These are phyloP conservation scores for Amaranthus tricolor DNA, from an alignment of 179 eudicot genomes.

Conservation along the genomic window DNA sequence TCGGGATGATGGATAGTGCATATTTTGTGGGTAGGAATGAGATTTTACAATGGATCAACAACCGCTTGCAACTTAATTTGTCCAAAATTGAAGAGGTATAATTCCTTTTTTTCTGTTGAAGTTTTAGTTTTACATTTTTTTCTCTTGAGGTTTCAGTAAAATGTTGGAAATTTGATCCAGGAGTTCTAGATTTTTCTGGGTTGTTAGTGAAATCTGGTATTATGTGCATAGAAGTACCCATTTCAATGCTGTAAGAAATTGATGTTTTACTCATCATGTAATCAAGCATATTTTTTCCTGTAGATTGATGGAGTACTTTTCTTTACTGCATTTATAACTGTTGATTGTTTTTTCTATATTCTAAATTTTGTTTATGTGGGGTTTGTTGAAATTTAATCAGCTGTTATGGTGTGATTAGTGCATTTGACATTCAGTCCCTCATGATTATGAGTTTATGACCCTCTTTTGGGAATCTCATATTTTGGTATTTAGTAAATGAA, in stretches of 20 bases:
- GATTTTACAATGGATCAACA: constrained; percentile 81
- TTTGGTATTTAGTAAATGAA: neutral
- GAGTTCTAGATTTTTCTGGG: neutral
- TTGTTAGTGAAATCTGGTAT: neutral
- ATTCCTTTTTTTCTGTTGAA: neutral
- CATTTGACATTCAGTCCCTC: constrained; percentile 2
- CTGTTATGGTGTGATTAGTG: neutral
- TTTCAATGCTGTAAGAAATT: neutral
- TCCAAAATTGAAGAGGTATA: constrained; percentile 84
- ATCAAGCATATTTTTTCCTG: neutral
- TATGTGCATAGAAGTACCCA: neutral
- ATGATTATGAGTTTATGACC: neutral
- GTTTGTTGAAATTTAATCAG: neutral
- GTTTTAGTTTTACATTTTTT: neutral
- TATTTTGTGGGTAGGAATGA: constrained; percentile 93
- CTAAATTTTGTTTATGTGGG: neutral
- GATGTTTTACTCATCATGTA: neutral
- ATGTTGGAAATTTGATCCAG: neutral
- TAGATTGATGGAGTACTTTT: neutral
- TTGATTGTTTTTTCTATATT: neutral
- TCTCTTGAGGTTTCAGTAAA: neutral
- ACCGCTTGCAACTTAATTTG: constrained; percentile 75
- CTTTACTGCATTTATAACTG: neutral
- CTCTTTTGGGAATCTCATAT: neutral
- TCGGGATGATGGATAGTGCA: constrained; percentile 95